A percentile compares a stretch with the other conserved stretches of the same genome.
Conservation (phyloP, 805 yeast genomes). For the Jamesozyma spencerorum region DNA sequence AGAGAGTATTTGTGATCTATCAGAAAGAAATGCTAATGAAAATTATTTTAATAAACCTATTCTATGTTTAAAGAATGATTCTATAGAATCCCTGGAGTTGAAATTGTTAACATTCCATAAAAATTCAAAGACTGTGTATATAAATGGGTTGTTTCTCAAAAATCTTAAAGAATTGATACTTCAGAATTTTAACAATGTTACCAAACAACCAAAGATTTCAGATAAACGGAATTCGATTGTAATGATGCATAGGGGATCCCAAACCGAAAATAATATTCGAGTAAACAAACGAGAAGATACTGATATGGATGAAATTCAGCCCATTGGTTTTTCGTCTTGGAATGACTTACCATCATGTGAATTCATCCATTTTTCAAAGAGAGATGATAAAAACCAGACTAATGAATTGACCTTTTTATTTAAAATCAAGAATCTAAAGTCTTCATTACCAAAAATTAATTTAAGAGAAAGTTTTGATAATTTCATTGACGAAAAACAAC, state of each 20-base stretch:
- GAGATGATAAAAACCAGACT: background rate
- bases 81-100: slow-evolving; percentile 14
- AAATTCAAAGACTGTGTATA: slow-evolving; percentile 7
- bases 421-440: slow-evolving; percentile 14
- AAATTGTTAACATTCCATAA: slow-evolving; percentile 8
- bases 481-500: slow-evolving; percentile 17
- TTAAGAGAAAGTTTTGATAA: slow-evolving; percentile 15
- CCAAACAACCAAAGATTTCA: slow-evolving; percentile 3
- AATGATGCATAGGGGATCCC: background rate
- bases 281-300: background rate
- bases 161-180: slow-evolving; percentile 9
- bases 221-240: slow-evolving; percentile 7
- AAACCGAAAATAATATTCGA: background rate
- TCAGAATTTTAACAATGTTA: slow-evolving; percentile 2
- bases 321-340: slow-evolving; percentile 22
- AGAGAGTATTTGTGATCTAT: background rate
- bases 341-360: slow-evolving; percentile 15
- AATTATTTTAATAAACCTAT: slow-evolving; percentile 11
- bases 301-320: slow-evolving; percentile 9
- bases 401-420: slow-evolving; percentile 10
- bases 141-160: slow-evolving; percentile 20
- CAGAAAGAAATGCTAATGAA: slow-evolving; percentile 1
- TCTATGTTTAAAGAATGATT: slow-evolving; percentile 14
- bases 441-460: slow-evolving; percentile 11
- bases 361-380: slow-evolving; percentile 3